phyloP scores from a whole-genome alignment of 2,329 filamentous ascomycete species.

The Hansfordia pulvinata region DNA sequence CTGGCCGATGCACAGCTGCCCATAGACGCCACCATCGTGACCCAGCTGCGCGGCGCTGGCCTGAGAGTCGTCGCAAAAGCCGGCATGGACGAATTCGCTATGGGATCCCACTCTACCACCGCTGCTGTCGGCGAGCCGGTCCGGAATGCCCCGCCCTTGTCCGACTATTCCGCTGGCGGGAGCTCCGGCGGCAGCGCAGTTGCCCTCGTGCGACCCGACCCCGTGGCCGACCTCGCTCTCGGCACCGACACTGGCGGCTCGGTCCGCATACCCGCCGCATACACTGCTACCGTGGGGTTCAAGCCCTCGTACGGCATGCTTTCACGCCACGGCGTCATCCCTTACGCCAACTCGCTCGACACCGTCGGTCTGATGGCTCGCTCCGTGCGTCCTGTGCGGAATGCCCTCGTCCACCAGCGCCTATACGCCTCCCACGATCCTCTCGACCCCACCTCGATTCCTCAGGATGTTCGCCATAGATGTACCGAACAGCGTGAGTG shows the following conservation, averaged over 20 bases:
- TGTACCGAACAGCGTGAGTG: conserved; percentile 20
- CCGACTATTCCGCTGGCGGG: conserved; percentile 54
- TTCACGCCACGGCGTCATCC: conserved; percentile 74
- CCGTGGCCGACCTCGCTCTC: conserved; percentile 52
- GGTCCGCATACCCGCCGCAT: conserved; percentile 76
- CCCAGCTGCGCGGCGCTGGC: conserved; percentile 48
- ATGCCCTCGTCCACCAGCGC: conserved; percentile 34
- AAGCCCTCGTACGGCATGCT: conserved; percentile 87
- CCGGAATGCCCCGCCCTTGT: conserved; percentile 27
- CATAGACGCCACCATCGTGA: conserved; percentile 70
- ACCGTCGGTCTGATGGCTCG: conserved; percentile 68
- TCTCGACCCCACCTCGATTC: conserved; percentile 63
- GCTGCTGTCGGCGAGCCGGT: conserved; percentile 59
- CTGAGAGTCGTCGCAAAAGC: conserved; percentile 63
- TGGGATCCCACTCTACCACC: conserved; percentile 70
- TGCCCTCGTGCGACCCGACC: conserved; percentile 52
- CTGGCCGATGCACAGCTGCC: conserved; percentile 60
- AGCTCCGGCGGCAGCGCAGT: conserved; percentile 92
- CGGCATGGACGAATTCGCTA: conserved; percentile 92
- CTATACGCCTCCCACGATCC: conserved; percentile 44
- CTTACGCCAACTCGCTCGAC: conserved; percentile 86
- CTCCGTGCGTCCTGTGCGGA: conserved; percentile 33
- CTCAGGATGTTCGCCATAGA: conserved; percentile 35
- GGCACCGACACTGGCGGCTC: conserved; percentile 93
- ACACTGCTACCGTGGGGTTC: conserved; percentile 71